Evolutionary conservation across 805 yeast genomes (phyloP).

Genomic region (Metschnikowia rubicola): DNA sequence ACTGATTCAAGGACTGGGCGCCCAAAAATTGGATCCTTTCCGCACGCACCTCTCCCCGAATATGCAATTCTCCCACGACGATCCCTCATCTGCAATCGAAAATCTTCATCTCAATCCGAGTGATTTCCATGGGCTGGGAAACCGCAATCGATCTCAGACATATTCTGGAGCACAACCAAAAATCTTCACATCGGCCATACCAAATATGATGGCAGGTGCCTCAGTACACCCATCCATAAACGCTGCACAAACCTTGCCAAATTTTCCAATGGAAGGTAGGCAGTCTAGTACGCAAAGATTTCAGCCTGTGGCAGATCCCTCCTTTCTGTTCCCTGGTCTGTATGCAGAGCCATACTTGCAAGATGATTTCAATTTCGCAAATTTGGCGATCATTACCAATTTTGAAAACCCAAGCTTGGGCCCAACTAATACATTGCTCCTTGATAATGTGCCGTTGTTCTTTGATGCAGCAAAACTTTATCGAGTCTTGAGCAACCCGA

Average conservation of each 20-base stretch:
- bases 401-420: conserved; percentile 66
- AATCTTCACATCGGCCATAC: conserved; percentile 1
- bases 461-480: conserved; percentile 46
- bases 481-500: conserved; percentile 30
- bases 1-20: conserved; percentile 22
- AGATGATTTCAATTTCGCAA: conserved; percentile 61
- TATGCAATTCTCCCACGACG: conserved; percentile 22
- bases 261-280: not conserved
- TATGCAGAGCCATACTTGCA: conserved; percentile 23
- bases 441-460: conserved; percentile 79
- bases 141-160: conserved; percentile 40
- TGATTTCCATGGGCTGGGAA: conserved; percentile 8
- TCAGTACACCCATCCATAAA: conserved; percentile 1
- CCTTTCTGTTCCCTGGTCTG: conserved; percentile 1
- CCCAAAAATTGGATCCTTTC: conserved; percentile 11
- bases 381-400: conserved; percentile 63
- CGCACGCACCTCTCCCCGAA: conserved; percentile 26
- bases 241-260: not conserved
- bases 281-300: not conserved
- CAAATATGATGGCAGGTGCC: conserved; percentile 1
- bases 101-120: conserved; percentile 26
- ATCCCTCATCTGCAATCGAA: conserved; percentile 30
- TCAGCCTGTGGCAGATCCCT: conserved; percentile 1
- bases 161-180: conserved; percentile 30
- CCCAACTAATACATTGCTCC: conserved; percentile 72